Base-by-base conservation (phyloP, 2,329 filamentous ascomycete species). In the Diaporthe ampelina region DNA sequence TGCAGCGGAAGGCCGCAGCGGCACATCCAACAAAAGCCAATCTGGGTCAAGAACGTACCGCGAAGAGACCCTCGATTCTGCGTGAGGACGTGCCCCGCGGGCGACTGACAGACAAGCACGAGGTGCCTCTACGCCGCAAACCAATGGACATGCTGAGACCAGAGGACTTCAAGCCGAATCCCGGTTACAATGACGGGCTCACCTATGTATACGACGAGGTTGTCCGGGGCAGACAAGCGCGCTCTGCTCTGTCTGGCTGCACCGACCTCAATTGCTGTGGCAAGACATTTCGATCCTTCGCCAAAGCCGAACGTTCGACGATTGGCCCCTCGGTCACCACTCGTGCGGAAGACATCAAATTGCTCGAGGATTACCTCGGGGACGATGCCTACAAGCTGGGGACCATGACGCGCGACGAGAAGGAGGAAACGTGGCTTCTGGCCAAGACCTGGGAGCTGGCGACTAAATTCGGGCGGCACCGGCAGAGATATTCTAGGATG, bases 161-260 rank as follows among this genome's bases (percentile, higher is more conserved):
- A 0, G 89, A 91, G 17, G 93, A 97, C 82, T 98, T 98, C 86
- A 96, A 93, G 81, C 86, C 97, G 78, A 97, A 98, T 77, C 92
- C 94, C 0, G 85, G 86, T 6, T 88, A 87, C 77, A 96, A 95
- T 76, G 88, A 93, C 56, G 94, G 94, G 2, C 85, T 91, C 57
- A 89, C 91, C 71, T 94, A 91, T 82, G 94, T 94, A 15, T 97
- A 91, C 80, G 86, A 88, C 1, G 93, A 96, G 74, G 92, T 95
- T 0, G 89, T 97, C 19, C 92, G 95, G 70, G 90, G 89, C 72
- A 92, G 88, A 76, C 89, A 91, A 13, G 90, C 93, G 54, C 91
- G 94, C 48, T 90, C 91, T 67, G 92, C 90, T 75, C 86, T 97
- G 13, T 88, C 91, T 3, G 94, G 94, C 17, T 98, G 95, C 80